Conservation (phyloP, 164 flowering plant genomes). For the Tetracentron sinense region DNA sequence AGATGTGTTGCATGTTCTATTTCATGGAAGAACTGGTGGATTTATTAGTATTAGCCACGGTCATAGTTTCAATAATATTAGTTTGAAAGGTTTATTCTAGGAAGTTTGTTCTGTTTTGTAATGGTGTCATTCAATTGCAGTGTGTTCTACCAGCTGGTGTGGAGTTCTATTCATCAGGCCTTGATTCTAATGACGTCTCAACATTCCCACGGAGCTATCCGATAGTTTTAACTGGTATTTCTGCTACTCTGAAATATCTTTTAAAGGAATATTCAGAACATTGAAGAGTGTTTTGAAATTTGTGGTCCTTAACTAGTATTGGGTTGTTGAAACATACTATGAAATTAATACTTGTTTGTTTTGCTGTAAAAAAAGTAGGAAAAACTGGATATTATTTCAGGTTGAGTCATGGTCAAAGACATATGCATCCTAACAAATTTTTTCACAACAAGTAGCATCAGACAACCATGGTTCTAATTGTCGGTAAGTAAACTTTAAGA, state of each 20-base stretch:
- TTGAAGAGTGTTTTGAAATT: not conserved
- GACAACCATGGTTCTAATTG: too few relatives aligned
- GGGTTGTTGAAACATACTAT: not conserved
- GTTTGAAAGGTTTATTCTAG: not conserved
- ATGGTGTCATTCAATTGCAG: conserved; percentile 34
- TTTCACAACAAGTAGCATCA: too few relatives aligned
- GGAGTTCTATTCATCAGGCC: conserved; percentile 69
- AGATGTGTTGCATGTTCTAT: too few relatives aligned
- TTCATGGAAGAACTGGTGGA: not conserved
- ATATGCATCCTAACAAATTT: too few relatives aligned
- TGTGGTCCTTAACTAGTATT: not conserved
- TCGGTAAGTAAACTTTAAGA: too few relatives aligned
- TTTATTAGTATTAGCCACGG: not conserved
- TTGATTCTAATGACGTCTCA: conserved; percentile 51
- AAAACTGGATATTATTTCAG: not conserved
- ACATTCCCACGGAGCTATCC: conserved; percentile 87
- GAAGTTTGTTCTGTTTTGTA: not conserved
- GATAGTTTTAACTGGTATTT: conserved; percentile 86
- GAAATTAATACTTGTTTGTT: not conserved
- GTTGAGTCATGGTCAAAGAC: too few relatives aligned
- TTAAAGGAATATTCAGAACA: not conserved
- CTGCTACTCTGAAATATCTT: not conserved
- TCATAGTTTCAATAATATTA: not conserved
- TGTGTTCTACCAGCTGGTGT: conserved; percentile 97
- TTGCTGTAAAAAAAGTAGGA: not conserved